A percentile compares a stretch with the other conserved stretches of the same genome.
phyloP scores from a whole-genome alignment of 306 rosid species.

The Vachellia collinsii region DNA sequence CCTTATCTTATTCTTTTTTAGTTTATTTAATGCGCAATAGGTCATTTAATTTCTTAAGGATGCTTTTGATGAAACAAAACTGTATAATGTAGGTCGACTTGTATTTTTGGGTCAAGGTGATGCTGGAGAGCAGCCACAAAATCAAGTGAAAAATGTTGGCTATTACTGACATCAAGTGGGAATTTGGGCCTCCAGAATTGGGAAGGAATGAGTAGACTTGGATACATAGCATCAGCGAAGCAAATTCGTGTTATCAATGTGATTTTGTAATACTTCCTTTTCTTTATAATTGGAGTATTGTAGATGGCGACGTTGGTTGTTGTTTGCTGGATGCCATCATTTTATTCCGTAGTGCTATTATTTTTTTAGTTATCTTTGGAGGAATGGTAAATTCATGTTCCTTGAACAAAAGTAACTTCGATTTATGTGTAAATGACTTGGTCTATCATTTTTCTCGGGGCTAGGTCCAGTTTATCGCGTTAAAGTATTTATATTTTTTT shows the following conservation, averaged over 20 bases:
- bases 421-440: background rate
- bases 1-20: background rate
- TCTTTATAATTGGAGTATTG: background rate
- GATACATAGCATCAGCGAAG: background rate
- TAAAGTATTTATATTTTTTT: too few species aligned
- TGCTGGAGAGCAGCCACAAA: conserved; percentile 40
- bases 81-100: conserved; percentile 67
- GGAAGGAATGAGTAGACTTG: background rate
- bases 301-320: too few species aligned
- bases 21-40: background rate
- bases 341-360: background rate
- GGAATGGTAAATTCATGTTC: background rate
- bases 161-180: conserved; percentile 51
- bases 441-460: background rate
- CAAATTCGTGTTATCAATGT: background rate
- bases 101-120: conserved; percentile 70
- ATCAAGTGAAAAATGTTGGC: conserved; percentile 59
- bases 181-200: conserved; percentile 4
- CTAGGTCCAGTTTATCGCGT: background rate
- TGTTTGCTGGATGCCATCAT: background rate
- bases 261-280: background rate
- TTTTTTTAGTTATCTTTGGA: background rate
- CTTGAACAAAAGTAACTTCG: background rate
- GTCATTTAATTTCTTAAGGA: conserved; percentile 7
- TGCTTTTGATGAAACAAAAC: conserved; percentile 13